Base-by-base conservation (phyloP, 176 grass and related monocot genomes). In the Rhipidocladum racemiflorum region DNA sequence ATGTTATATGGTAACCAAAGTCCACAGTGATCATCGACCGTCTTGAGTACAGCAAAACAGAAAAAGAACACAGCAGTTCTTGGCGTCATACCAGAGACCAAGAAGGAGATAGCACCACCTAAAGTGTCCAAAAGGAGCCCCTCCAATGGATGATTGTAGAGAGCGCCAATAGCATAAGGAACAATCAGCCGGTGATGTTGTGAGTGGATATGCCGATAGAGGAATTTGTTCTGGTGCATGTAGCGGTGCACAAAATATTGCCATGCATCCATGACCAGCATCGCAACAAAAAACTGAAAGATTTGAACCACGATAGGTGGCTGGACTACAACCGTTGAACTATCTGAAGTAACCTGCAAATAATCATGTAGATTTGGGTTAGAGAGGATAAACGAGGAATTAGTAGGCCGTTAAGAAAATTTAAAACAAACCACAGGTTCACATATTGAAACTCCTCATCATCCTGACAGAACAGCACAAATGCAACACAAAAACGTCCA, bases 221-320 rank as follows among this genome's bases (percentile, higher is more conserved):
- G 89, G 79, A 97, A 97, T 66, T 97, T 97, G 76, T 94, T 97
- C 68, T 94, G 89, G 61, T 97, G 94, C 94, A 97, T 97, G 66
- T 94, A 94, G 34, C 91, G 81, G 85, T 97, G 94, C 75, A 97
- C 85, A 28, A 97, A 97, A 66, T 97, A 97, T 28, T 97, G 91
- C 94, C 94, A 97, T 67, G 85, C 66, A 51, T 94, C 94, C 94
- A 97, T 97, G 67, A 97, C 70, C 5, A 97, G 46, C 94, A 97
- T 97, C 44, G 94, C 94, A 27, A 94, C 43, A 23, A 91, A n/a
- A 78, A 97, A 85, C 49, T 97, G 91, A 59, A 91, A 87, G 23
- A 84, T 70, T 68, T 94, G 94, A 69, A 91, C n/a, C 1, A 60
- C 36, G 4, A 97, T 72, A 77, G 91, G 45, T 68, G 89, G 94